Base-by-base conservation (phyloP, 345 rosid species). In the Triadica sebifera region DNA sequence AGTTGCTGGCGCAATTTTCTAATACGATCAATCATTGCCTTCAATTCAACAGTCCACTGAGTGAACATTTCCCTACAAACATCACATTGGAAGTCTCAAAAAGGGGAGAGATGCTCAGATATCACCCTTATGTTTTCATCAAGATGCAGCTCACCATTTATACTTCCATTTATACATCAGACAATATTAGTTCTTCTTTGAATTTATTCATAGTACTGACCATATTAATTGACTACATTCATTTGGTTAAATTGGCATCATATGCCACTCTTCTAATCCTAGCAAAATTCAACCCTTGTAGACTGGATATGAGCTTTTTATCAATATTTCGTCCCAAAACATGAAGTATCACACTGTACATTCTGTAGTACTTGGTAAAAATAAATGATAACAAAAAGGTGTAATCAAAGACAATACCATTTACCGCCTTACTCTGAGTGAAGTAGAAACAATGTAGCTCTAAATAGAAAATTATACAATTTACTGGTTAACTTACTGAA, bases 11-110 rank as follows among this genome's bases (percentile, higher is more conserved):
- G 91, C 94, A 92, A 88, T 86, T 86, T 85, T 61, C 84, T 83
- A 68, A 92, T 88, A 51, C 97, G 94, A 83, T 88, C 89, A 77
- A 92, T 89, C 94, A 92, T 90, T 38, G 86, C 91, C 74, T 90
- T 92, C 86, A 92, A 81, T 79, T 92, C 97, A 57, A 81, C 53
- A 72, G 94, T 90, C 97, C 97, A 92, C 69, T 90, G 91, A 49
- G 85, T 65, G 81, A 82, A 87, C 85, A 88, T 43, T 59, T 85
- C 83, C 71, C 93, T 90, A 80, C 70, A 81, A 37, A 67, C 10
- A 55, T 25, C 46, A 55, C 38, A 59, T 2, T 51, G 34, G 13
- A 12, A 76, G 37, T 51, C 15, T 78, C 57, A 47, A 61, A 65
- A 57, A 13, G 41, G 22, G 25, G 45, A 24, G 12, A 25, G 12